phyloP scores from a whole-genome alignment of 2,329 filamentous ascomycete species.

The Tolypocladium capitatum region DNA sequence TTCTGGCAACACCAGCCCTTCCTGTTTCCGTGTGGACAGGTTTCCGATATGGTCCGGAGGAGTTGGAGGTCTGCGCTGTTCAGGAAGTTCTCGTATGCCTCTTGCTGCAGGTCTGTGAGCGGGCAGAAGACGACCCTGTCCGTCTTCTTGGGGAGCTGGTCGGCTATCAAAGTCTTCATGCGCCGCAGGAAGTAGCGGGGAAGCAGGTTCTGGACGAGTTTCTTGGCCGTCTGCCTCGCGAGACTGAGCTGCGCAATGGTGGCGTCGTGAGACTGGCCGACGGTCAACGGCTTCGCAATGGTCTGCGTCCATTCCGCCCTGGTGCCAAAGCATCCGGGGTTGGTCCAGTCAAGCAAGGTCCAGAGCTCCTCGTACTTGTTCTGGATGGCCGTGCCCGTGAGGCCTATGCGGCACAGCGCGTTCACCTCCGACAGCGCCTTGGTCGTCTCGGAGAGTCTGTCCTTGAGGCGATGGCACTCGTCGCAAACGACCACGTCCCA shows the following conservation, averaged over 20 bases:
- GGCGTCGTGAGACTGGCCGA: conserved; percentile 88
- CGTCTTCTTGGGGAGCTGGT: conserved; percentile 88
- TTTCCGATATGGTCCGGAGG: conserved; percentile 54
- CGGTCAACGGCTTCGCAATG: conserved; percentile 66
- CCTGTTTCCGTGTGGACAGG: conserved; percentile 51
- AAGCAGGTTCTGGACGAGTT: conserved; percentile 74
- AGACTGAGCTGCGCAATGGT: conserved; percentile 69
- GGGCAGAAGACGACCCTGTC: conserved; percentile 94
- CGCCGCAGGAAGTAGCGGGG: conserved; percentile 83
- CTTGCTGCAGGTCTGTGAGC: conserved; percentile 64
- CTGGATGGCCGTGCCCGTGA: conserved; percentile 93
- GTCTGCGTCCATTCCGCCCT: conserved; percentile 63
- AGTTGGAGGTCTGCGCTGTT: conserved; percentile 51
- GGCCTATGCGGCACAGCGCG: conserved; percentile 76
- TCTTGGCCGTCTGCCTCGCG: conserved; percentile 68
- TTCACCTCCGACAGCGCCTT: conserved; percentile 85
- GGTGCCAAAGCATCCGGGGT: conserved; percentile 58
- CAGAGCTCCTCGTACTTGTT: conserved; percentile 97
- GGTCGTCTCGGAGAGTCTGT: conserved; percentile 61
- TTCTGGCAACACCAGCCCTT: conserved; percentile 71
- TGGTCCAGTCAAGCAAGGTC: conserved; percentile 93
- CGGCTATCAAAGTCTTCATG: conserved; percentile 83
- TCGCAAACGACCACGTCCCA: conserved; percentile 96
- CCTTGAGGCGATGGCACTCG: conserved; percentile 85
- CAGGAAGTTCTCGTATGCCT: conserved; percentile 76